Base-by-base conservation (phyloP, 1,284 basidiomycete genomes). In the Albatrellus sp. region DNA sequence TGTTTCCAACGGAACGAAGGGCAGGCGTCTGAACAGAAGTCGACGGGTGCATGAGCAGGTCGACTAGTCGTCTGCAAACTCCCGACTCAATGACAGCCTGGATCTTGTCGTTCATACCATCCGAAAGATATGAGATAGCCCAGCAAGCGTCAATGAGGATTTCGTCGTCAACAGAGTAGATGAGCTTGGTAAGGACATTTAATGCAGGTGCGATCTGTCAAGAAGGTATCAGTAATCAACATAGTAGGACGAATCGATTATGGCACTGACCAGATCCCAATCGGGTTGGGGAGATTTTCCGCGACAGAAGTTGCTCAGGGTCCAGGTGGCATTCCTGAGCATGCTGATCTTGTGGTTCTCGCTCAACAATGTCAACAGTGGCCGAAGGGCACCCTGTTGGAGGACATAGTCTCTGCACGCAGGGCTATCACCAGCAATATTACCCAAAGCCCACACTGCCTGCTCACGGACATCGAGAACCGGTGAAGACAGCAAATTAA, bases 61-160 rank as follows among this genome's bases (percentile, higher is more conserved):
- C 96, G 31, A 99, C 96, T 51, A 99, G 80, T 57, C 96, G 83
- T 63, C 96, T 81, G 70, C 92, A 96, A 47, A 98, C 93, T 44
- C 96, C 96, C 14, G 89, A 90, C 67, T 98, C 96, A 57, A 99
- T 98, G 51, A 98, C 96, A 34, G 94, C 94, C 65, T 99, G 96
- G 51, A 99, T 99, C 73, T 99, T 99, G 67, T 99, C 96, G 62
- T 97, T 98, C 42, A 93, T 91, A 37, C 96, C 96, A 62, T 98
- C 96, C 1, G 96, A 98, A 31, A 99, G 83, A 68, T 99, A 99
- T 24, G 93, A 98, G 63, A 99, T 96, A 38, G 96, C 96, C 96
- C 96, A 99, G 74, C 96, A 99, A 28, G 96, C 96, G 63, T 99
- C 96, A 60, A 98, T 99, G 57, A 99, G 72, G 50, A 98, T 96